Evolutionary conservation across 2,329 filamentous ascomycete species (phyloP), one percentile per base, ranked within the genome.

Genomic region (Aspergillus oerlinghausenensis): DNA sequence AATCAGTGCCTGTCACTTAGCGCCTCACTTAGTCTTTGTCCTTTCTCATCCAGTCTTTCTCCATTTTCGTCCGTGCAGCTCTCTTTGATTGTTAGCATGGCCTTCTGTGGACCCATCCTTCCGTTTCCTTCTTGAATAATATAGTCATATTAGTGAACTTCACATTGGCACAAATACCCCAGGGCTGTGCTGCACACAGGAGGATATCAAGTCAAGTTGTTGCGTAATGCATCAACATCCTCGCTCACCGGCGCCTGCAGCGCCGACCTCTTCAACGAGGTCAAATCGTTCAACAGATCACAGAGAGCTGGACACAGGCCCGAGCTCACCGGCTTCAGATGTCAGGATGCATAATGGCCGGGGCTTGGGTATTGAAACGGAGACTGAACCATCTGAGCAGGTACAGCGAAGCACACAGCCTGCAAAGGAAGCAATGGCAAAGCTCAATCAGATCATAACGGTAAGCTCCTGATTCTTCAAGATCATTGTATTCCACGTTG

Each of bases 361-460:
- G 67, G 79, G 78, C 10, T 74, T 79, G 49, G 80, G 79, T 25
- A 80, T 80, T 57, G 79, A 79, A 54, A 75, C 81, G 29, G 77
- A 76, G 54, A 72, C 78, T 61, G 78, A 79, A 62, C 64, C 74
- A 51, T 59, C 69, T 17, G 70, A 71, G 50, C 68, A 74, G 60
- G 75, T 77, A 29, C 76, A 74, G 49, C 73, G 73, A 55, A 69
- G 73, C 48, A 70, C 77, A 47, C 74, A 80, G 26, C 83, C 84
- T 49, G 84, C 82, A 54, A 82, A 80, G 65, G 89, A 93, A 63
- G 84, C 86, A 4, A 77, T 88, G 71, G 85, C 83, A 75, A 94
- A 94, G 78, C 81, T 97, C 65, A 94, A 95, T 73, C 92, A 96
- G 77, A 94, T 97, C 69, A 87, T 97, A 67, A 90, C 94, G 83